Base-by-base conservation (phyloP, 75 land plant genomes). In the Azolla pinnata region DNA sequence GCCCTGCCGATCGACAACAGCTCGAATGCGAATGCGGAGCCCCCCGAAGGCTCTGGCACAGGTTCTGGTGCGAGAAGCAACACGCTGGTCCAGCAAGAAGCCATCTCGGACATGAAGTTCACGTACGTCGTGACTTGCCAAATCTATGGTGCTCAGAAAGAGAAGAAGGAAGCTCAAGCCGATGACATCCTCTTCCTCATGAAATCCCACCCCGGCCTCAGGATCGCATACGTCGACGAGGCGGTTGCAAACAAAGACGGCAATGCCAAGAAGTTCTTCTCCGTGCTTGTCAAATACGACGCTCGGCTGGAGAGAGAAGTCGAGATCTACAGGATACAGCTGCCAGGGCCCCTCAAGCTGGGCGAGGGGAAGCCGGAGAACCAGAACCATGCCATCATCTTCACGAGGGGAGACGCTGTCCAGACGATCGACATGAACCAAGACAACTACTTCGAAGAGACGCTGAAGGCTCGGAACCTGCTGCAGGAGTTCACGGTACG, bases 291-390 rank as follows among this genome's bases (percentile, higher is more conserved):
- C n/a, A 92, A 92, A 61, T 84, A 80, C 60, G 97, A 92, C 57
- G 80, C 72, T 31, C 24, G 50, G 20, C 21, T 73, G 28, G 31
- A 80, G 53, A 72, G 49, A 59, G 97, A 88, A 59, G 95, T 85
- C 54, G 90, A 82, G 55, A 76, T 92, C 7, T 92, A 88, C 62
- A 50, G 82, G 52, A 64, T 92, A 19, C 70, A 62, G 65, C 69
- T 92, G 60, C 97, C 97, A 55, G 96, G 97, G 4, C 86, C 79
- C 12, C 25, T 83, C 56, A 92, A 88, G 61, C 84, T 92, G 44
- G 97, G 97, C 33, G 96, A 92, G 66, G 97, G 97, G 2, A 92
- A 92, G 57, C 97, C 95, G 4, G 97, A 92, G 58, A 92, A 92
- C 55, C 97, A 92, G 73, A 92, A 92, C 58, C 97, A 92, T 70